Evolutionary conservation across 148 eudicot species (phyloP).

Genomic region (Rhododendron vialii): DNA sequence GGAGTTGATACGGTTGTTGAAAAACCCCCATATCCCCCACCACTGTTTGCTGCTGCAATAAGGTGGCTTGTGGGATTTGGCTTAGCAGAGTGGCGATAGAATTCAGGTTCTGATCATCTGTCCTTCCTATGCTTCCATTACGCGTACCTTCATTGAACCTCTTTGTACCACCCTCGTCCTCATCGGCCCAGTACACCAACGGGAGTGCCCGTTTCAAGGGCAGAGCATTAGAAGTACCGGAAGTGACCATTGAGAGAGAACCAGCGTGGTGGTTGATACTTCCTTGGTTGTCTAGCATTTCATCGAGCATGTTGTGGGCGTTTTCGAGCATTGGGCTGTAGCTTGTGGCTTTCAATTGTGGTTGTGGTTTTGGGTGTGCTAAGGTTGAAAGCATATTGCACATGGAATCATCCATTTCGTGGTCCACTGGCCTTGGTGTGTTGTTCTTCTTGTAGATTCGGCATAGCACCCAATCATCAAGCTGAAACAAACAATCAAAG

Average conservation of each 20-base stretch:
- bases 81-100: constrained; percentile 27
- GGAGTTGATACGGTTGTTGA: constrained; percentile 29
- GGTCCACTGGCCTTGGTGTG: constrained; percentile 53
- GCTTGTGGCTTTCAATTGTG: neutral
- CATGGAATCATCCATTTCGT: constrained; percentile 46
- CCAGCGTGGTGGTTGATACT: neutral
- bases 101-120: neutral
- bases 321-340: constrained; percentile 26
- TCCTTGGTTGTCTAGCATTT: constrained; percentile 19
- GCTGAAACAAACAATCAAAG: constrained; percentile 30
- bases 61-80: constrained; percentile 26
- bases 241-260: neutral
- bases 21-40: constrained; percentile 8
- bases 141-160: neutral
- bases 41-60: constrained; percentile 20
- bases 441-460: constrained; percentile 87
- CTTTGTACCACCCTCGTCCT: neutral
- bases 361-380: constrained; percentile 7
- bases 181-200: constrained; percentile 22
- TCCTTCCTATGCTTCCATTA: neutral
- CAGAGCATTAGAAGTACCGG: neutral
- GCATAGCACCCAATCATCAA: constrained; percentile 94
- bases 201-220: constrained; percentile 29
- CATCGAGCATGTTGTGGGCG: constrained; percentile 33
- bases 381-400: constrained; percentile 27